Percentiles rank a stretch among this genome's conserved stretches.
Evolutionary conservation across 2,329 filamentous ascomycete species (phyloP).

Genomic region (Fusarium tuaranense): DNA sequence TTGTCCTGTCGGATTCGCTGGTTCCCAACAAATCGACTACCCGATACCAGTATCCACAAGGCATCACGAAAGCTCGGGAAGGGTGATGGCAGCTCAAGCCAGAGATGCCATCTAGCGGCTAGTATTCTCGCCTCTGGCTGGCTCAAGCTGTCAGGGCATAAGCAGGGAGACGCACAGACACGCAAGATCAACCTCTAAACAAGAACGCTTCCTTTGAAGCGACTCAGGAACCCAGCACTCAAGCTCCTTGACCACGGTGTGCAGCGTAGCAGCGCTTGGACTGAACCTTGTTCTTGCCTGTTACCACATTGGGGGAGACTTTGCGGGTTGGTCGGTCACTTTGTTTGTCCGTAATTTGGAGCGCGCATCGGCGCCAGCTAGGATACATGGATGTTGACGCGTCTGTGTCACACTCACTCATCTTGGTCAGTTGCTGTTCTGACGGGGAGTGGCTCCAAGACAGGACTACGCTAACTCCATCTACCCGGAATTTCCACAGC

Average conservation of each 20-base stretch:
- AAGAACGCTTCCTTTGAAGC: slow-evolving; percentile 21
- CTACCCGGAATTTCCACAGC: slow-evolving; percentile 12
- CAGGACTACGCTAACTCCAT: slow-evolving; percentile 6
- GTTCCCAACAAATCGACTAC: neutral
- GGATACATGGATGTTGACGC: slow-evolving; percentile 24
- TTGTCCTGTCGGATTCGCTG: neutral
- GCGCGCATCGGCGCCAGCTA: slow-evolving; percentile 11
- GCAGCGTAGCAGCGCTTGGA: slow-evolving; percentile 24
- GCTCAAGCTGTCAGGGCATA: slow-evolving; percentile 28
- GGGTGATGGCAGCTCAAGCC: neutral
- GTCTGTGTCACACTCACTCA: slow-evolving; percentile 25
- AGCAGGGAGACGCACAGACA: slow-evolving; percentile 31
- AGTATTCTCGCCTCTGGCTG: slow-evolving; percentile 24
- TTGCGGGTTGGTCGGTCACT: slow-evolving; percentile 24
- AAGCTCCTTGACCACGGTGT: neutral
- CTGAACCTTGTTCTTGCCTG: slow-evolving; percentile 35
- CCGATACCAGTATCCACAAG: slow-evolving; percentile 6
- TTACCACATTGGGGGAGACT: slow-evolving; percentile 31
- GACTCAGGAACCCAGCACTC: slow-evolving; percentile 26
- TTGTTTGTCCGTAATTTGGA: slow-evolving; percentile 30
- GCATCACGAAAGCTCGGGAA: slow-evolving; percentile 5
- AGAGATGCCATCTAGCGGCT: slow-evolving; percentile 5
- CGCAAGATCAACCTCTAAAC: slow-evolving; percentile 13
- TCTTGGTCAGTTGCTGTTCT: slow-evolving; percentile 15
- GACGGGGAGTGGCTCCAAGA: slow-evolving; percentile 2